Evolutionary conservation across 768 basidiomycete species (phyloP).

Genomic region (Mycena chlorophos): DNA sequence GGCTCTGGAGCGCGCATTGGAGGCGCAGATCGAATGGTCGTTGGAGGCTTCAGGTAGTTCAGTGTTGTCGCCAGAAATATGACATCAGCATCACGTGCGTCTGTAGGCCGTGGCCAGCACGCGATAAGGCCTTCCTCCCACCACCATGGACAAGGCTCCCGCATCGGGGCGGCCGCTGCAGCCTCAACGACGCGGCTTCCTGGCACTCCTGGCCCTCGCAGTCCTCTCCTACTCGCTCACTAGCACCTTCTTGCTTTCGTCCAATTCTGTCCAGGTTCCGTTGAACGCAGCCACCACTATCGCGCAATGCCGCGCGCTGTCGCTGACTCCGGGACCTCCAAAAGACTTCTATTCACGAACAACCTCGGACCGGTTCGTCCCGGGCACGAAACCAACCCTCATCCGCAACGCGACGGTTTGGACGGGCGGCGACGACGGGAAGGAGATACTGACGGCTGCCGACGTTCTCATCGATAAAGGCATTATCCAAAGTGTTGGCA

Average conservation of each 20-base stretch:
- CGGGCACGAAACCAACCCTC: constrained; percentile 52
- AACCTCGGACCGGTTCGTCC: constrained; percentile 55
- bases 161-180: neutral
- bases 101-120: neutral
- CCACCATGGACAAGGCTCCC: neutral
- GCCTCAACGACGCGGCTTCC: neutral
- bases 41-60: neutral
- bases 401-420: constrained; percentile 76
- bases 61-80: neutral
- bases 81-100: neutral
- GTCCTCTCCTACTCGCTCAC: neutral
- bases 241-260: too few relatives aligned
- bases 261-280: too few relatives aligned
- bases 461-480: constrained; percentile 67
- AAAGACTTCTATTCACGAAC: constrained; percentile 39
- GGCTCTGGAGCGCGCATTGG: neutral
- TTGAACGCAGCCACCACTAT: constrained; percentile 10
- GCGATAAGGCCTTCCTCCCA: neutral
- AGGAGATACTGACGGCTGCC: constrained; percentile 50
- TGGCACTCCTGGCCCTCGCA: neutral
- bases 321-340: constrained; percentile 16
- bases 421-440: constrained; percentile 66
- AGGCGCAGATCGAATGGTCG: neutral
- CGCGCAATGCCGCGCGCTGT: constrained; percentile 10
- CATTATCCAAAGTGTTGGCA: constrained; percentile 57